Evolutionary conservation across 768 basidiomycete species (phyloP), one percentile per base, ranked within the genome.

Genomic region (Zangia roseola): DNA sequence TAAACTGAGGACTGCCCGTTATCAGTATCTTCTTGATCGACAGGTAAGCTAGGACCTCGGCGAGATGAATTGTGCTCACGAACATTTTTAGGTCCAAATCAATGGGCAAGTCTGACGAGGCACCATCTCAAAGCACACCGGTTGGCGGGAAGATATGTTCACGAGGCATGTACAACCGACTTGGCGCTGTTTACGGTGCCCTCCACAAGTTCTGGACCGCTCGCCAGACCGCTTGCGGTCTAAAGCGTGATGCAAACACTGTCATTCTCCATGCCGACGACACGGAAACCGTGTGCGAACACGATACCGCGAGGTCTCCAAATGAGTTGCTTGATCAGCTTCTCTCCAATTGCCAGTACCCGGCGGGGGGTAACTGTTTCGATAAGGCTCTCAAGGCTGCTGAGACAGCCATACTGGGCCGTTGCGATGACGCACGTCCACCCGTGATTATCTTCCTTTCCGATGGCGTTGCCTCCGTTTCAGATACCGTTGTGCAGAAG

Each of bases 391-490:
- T 84, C 12, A 54, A 49, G 25, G 53, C 53, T 0, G 71, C 74
- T 0, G 65, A 71, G 16, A 10, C 16, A 0, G 51, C 63, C 20
- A 79, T 83, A 70, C 61, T 61, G 30, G 49, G 54, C 5, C 50
- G 71, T 30, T 80, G 79, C 80, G 74, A 70, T 37, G 68, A 72
- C 0, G 67, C 74, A 3, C 52, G 80, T 40, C 63, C 70, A 3
- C 80, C 81, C 0, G 71, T 81, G 6, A 61, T 83, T n/a, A 73
- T 82, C 42, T 83, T 82, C 60, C 67, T 82, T 7, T 82, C 81
- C 2, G 81, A 82, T 49, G 81, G 81, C 0, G 71, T 79, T 55
- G 76, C 75, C 23, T 25, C 37, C 2, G 56, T 76, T 17, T 26
- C 47, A 1, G 72, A 79, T 31, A 14, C 19, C 10, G 52, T 45